phyloP scores from a whole-genome alignment of 2,329 filamentous ascomycete species.

The Alternaria sp. region DNA sequence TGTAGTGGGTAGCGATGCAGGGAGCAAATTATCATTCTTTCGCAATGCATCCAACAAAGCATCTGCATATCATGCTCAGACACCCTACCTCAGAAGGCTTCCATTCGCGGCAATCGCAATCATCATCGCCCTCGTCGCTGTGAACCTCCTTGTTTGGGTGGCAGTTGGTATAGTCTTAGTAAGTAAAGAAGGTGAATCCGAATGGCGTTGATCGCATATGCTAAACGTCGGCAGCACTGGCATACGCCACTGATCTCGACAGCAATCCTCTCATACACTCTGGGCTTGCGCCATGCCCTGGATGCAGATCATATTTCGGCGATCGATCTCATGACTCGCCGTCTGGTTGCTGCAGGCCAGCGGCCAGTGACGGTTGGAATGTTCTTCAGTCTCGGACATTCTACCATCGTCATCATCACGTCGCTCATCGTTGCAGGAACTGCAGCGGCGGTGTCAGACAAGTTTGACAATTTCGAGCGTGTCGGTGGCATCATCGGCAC shows the following conservation, averaged over 20 bases:
- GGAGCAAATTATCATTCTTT: constrained; percentile 28
- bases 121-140: constrained; percentile 58
- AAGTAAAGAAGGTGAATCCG: constrained; percentile 21
- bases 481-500: constrained; percentile 91
- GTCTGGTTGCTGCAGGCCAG: constrained; percentile 84
- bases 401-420: constrained; percentile 88
- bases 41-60: constrained; percentile 44
- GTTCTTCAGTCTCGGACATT: constrained; percentile 93
- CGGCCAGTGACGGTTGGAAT: constrained; percentile 90
- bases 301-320: constrained; percentile 94
- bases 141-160: constrained; percentile 66
- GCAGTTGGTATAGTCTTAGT: constrained; percentile 64
- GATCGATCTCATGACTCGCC: constrained; percentile 93
- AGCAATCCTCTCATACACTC: constrained; percentile 82
- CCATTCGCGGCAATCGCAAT: constrained; percentile 64
- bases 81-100: constrained; percentile 62
- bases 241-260: constrained; percentile 72
- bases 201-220: neutral
- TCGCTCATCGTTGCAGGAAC: constrained; percentile 92
- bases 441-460: constrained; percentile 77
- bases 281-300: constrained; percentile 91
- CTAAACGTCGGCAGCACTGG: constrained; percentile 32
- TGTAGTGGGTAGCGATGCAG: constrained; percentile 12
- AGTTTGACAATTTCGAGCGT: constrained; percentile 79
- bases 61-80: constrained; percentile 56